These are phyloP conservation scores for Drechslerella coelobrocha DNA, from an alignment of 2,329 filamentous ascomycete genomes.

Conservation along the genomic window DNA sequence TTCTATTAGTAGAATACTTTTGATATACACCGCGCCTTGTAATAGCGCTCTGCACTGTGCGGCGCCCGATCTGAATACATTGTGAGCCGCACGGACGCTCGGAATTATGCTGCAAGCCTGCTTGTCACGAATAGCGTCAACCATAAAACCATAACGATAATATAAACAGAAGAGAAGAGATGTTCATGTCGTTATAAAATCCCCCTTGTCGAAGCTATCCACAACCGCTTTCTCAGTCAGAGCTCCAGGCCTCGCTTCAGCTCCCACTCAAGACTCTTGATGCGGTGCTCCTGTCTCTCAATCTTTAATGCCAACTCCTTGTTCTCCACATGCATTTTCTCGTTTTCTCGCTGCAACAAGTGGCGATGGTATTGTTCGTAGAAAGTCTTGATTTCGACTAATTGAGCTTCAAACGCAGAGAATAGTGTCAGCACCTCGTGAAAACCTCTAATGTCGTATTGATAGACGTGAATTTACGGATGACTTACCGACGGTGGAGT, in stretches of 20 bases:
- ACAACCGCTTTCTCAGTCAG: no score
- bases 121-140: no score
- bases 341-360: constrained; percentile 13
- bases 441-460: neutral
- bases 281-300: constrained; percentile 9
- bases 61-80: no score
- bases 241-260: neutral
- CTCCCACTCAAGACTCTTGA: constrained; percentile 22
- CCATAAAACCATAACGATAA: no score
- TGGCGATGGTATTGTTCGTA: constrained; percentile 24
- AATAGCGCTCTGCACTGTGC: no score
- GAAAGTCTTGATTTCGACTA: constrained; percentile 15
- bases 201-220: neutral
- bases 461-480: neutral
- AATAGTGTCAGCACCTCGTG: neutral
- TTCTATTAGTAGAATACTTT: no score
- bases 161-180: no score
- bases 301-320: neutral
- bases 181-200: no score
- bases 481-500: constrained; percentile 18
- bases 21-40: no score
- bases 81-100: no score
- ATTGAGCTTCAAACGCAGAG: neutral
- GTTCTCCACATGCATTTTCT: constrained; percentile 9
- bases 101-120: no score